phyloP scores from a whole-genome alignment of 2,329 filamentous ascomycete species.

The Diaporthe amygdali region DNA sequence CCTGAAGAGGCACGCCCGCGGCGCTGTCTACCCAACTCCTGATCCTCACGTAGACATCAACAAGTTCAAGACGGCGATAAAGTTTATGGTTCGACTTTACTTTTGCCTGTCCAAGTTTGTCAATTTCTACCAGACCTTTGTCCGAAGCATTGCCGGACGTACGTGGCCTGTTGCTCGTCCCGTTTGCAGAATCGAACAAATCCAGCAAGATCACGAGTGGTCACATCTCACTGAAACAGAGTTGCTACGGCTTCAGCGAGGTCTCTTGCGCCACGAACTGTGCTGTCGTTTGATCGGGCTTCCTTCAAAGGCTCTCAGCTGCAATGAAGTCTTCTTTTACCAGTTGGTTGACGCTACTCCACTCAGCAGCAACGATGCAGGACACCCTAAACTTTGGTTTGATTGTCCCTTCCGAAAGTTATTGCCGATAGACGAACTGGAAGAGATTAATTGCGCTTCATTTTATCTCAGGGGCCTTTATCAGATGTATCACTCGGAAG shows the following conservation, averaged over 20 bases:
- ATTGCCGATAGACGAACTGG: neutral
- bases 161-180: neutral
- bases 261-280: neutral
- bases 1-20: neutral
- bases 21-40: neutral
- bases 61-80: neutral
- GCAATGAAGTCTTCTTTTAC: neutral
- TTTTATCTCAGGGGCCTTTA: neutral
- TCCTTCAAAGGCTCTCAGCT: neutral
- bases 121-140: neutral
- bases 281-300: neutral
- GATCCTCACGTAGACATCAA: too few species aligned
- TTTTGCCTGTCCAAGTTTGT: neutral
- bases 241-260: neutral
- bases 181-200: neutral
- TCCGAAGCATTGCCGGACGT: neutral
- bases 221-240: neutral
- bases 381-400: rapidly evolving
- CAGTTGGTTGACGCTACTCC: neutral
- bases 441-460: neutral
- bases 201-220: neutral
- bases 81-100: neutral
- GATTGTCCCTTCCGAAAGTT: neutral
- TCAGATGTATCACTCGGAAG: neutral
- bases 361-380: too few species aligned